Evolutionary conservation across 1,284 basidiomycete genomes (phyloP), one percentile per base, ranked within the genome.

Genomic region (Trichosporon asahii): DNA sequence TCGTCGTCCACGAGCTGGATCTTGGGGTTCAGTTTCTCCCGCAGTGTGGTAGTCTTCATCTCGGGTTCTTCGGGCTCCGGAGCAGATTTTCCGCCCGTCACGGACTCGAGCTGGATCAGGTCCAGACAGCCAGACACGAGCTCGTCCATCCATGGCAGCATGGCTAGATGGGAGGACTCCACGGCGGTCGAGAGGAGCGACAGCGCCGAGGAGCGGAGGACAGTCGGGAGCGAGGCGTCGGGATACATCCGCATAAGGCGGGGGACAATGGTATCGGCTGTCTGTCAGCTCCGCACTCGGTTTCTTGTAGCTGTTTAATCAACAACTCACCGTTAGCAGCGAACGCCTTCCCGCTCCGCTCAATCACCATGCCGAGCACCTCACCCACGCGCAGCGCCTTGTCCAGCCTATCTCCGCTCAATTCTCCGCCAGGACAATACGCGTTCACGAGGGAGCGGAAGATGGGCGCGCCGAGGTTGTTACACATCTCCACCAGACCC

Each of bases 371-470:
- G 4, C 88, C 88, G 12, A 98, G 83, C 1, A 94, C 94, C 82
- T 98, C 96, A 4, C 94, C 96, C 2, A 98, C 85, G 12, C 95
- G 86, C n/a, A 93, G 85, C 21, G 90, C 85, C 70, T 87, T 85
- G 78, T 98, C 93, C 40, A 98, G 83, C 72, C 93, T 91, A 49
- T 88, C 87, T 74, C 86, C 15, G 87, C 88, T 71, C 90, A 83
- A 85, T 23, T 66, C 72, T 81, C 84, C 15, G 82, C 84, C 14
- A 21, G 46, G 63, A 15, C 86, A 80, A 77, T 94, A 95, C 25
- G 88, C 86, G 37, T 86, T 85, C 8, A 93, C 83, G 33, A 96
- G 84, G 2, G 86, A 85, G 68, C 85, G 85, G 15, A 95, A 83
- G 9, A 94, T 89, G 18, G 92, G 89, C 71, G 87, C 88, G 0